Evolutionary conservation across 768 basidiomycete species (phyloP).

Genomic region (Lentinula raphanica): DNA sequence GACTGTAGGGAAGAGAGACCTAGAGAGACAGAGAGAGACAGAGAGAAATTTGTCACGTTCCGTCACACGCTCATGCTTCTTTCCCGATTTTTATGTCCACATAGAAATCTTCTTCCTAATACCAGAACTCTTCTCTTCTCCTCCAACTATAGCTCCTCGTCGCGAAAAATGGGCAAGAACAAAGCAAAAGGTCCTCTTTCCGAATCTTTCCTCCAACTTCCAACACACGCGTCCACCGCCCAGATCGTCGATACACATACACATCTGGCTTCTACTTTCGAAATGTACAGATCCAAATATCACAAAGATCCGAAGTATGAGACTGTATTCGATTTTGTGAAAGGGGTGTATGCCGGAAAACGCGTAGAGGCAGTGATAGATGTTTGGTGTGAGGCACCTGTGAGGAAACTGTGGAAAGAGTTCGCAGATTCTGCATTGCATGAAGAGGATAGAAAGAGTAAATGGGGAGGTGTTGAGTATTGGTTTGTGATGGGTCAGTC

Average conservation of each 20-base stretch:
- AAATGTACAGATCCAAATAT: constrained; percentile 58
- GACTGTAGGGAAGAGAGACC: no score
- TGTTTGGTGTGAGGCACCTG: constrained; percentile 86
- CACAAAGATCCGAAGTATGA: constrained; percentile 35
- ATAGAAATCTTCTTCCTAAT: background rate
- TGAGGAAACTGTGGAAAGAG: constrained; percentile 57
- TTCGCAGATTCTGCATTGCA: constrained; percentile 67
- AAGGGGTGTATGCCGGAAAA: constrained; percentile 50
- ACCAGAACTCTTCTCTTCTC: background rate
- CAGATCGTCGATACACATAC: constrained; percentile 81
- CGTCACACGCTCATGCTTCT: background rate
- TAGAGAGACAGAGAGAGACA: background rate
- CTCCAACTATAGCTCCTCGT: background rate
- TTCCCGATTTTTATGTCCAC: background rate
- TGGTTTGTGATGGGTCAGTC: constrained; percentile 77
- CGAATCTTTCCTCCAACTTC: constrained; percentile 11
- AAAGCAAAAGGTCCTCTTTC: background rate
- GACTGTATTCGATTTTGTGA: constrained; percentile 66
- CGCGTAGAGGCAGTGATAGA: constrained; percentile 69
- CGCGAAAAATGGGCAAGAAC: background rate
- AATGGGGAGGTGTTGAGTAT: constrained; percentile 71
- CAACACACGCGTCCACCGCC: constrained; percentile 28
- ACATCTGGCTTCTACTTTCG: constrained; percentile 72
- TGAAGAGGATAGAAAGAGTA: constrained; percentile 36
- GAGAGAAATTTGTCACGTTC: background rate